These are phyloP conservation scores for Epichloe gansuensis DNA, from an alignment of 2,329 filamentous ascomycete genomes.

Conservation along the genomic window DNA sequence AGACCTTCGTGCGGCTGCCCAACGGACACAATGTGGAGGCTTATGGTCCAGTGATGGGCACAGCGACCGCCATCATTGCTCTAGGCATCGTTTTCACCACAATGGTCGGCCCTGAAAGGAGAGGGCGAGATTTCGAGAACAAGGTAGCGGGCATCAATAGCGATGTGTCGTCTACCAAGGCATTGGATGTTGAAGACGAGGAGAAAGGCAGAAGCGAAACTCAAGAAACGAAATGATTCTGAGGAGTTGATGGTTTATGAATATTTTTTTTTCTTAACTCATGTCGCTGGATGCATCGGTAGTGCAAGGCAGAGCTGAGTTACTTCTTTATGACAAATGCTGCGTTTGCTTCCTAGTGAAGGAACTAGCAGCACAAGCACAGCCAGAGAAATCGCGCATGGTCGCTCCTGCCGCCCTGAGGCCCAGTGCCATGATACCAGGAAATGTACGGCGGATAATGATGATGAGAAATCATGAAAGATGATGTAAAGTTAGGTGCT, in stretches of 20 bases:
- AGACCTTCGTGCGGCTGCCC: conserved; percentile 37
- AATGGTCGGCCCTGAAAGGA: conserved; percentile 60
- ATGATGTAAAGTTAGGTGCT: too few species aligned
- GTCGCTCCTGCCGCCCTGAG: too few species aligned
- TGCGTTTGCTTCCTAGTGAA: too few species aligned
- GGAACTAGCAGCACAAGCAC: too few species aligned
- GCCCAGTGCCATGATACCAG: too few species aligned
- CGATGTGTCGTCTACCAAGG: conserved; percentile 14
- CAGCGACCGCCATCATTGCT: conserved; percentile 66
- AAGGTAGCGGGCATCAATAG: conserved; percentile 28
- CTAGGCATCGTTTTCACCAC: conserved; percentile 54
- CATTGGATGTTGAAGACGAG: conserved; percentile 17
- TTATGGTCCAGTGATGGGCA: conserved; percentile 63
- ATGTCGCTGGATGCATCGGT: too few species aligned
- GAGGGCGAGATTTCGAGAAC: conserved; percentile 56
- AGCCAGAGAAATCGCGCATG: too few species aligned
- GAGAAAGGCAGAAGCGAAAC: conserved; percentile 15
- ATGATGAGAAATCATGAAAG: too few species aligned
- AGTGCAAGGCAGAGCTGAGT: not conserved
- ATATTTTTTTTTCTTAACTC: not conserved
- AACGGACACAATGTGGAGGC: conserved; percentile 49
- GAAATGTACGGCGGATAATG: too few species aligned
- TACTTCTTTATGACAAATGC: not conserved
- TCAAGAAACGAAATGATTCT: conserved; percentile 1
- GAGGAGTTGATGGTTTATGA: not conserved